Evolutionary conservation across 306 rosid genomes (phyloP), one percentile per base, ranked within the genome.

Genomic region (Erythrophleum fordii): DNA sequence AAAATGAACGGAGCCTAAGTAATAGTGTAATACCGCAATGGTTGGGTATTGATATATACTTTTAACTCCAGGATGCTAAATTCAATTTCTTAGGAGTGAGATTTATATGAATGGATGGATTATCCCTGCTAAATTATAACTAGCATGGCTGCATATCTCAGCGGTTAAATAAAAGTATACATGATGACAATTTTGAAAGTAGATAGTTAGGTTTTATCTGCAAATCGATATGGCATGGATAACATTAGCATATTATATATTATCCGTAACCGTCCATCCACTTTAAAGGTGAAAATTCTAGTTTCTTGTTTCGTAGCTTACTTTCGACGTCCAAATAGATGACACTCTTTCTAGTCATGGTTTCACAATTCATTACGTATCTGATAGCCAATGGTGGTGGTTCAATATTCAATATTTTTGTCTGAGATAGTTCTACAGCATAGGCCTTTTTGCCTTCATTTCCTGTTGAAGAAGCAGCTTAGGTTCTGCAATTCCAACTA

Each of bases 191-290:
- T 2, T 7, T 18, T 37, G 28, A 10, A 37, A n/a, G 25, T 18
- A 11, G 26, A 8, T 9, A 9, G 8, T 25, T 59, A 59, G 37
- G 66, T 26, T 59, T 59, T 25, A 5, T 59, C 0, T 59, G 12
- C 13, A 20, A 23, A 22, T 23, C 1, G 31, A 55, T 55, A 8
- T 51, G 23, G 23, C 58, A 51, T 51, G 8, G 13, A 45, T 45
- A 45, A 46, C n/a, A 14, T 46, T 1, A 11, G 5, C 52, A 46
- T 46, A 46, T 46, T 46, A 46, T 42, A 52, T 22, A 59, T 52
- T 74, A 78, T 82, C 51, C 17, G 64, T 11, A 83, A 74, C 83
- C 77, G 87, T 61, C 83, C 82, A 64, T 77, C 83, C 80, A 81
- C 77, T 77, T 39, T 3, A 3, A 77, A 81, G 80, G 56, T 67